Evolutionary conservation across 2,329 filamentous ascomycete species (phyloP).

Genomic region (Cercospora janseana): DNA sequence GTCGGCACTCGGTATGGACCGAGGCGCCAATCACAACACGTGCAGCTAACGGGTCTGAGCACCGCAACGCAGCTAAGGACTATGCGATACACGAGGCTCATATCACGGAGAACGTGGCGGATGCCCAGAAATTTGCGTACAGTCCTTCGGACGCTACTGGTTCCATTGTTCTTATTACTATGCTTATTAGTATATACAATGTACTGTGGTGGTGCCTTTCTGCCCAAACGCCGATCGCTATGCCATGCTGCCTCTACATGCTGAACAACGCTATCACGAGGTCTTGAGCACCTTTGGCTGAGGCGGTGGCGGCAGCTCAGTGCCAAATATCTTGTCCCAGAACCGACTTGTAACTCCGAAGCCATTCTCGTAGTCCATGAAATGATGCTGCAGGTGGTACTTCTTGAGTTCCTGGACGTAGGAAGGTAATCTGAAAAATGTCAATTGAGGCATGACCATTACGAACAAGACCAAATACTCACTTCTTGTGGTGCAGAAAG

Average conservation of each 20-base stretch:
- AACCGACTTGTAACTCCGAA: conserved; percentile 96
- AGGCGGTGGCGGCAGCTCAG: conserved; percentile 63
- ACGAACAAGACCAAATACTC: conserved; percentile 36
- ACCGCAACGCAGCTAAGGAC: no score
- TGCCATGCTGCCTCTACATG: conserved; percentile 10
- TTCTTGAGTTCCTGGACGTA: conserved; percentile 95
- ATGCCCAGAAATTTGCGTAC: not conserved
- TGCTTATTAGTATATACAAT: conserved; percentile 17
- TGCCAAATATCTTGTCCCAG: conserved; percentile 92
- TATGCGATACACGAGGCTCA: no score
- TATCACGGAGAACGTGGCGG: not conserved
- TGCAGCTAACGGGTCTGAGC: not conserved
- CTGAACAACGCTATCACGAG: conserved; percentile 25
- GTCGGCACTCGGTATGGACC: not conserved
- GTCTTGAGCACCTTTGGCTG: conserved; percentile 51
- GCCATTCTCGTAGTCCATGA: conserved; percentile 94
- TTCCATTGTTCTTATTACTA: conserved; percentile 16
- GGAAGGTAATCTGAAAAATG: conserved; percentile 61
- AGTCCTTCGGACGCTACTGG: not conserved
- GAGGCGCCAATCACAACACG: not conserved
- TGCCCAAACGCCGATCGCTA: conserved; percentile 15
- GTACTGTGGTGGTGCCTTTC: conserved; percentile 20
- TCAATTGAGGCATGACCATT: conserved; percentile 12
- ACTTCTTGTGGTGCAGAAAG: conserved; percentile 94
- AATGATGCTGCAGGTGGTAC: conserved; percentile 95